Evolutionary conservation across 1,284 basidiomycete genomes (phyloP).

Genomic region (Cutaneotrichosporon sp.): DNA sequence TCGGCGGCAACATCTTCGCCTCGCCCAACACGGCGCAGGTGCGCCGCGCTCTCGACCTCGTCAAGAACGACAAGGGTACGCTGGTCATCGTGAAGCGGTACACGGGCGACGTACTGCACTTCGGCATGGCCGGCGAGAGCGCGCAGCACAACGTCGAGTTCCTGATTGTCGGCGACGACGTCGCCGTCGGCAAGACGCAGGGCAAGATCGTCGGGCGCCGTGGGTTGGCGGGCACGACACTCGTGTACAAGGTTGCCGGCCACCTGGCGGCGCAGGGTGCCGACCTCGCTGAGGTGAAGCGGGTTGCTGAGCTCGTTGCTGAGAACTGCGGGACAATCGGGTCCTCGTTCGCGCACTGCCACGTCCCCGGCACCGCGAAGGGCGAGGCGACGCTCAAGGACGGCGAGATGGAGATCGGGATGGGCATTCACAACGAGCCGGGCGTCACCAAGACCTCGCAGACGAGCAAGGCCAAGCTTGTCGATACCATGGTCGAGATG

Average conservation of each 20-base stretch:
- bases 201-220: slow-evolving; percentile 53
- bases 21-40: slow-evolving; percentile 85
- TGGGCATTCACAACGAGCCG: slow-evolving; percentile 86
- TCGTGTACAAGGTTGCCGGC: slow-evolving; percentile 91
- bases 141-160: slow-evolving; percentile 72
- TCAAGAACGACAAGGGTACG: slow-evolving; percentile 74
- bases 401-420: slow-evolving; percentile 79
- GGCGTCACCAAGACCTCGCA: slow-evolving; percentile 68
- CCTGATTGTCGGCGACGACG: slow-evolving; percentile 87
- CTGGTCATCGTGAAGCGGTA: slow-evolving; percentile 81
- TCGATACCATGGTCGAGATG: slow-evolving; percentile 69
- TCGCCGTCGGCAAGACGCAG: slow-evolving; percentile 70
- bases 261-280: slow-evolving; percentile 74
- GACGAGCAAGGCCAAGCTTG: slow-evolving; percentile 67
- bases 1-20: slow-evolving; percentile 84
- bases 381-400: slow-evolving; percentile 12
- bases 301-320: slow-evolving; percentile 68
- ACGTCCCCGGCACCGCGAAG: slow-evolving; percentile 49
- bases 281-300: slow-evolving; percentile 71
- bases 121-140: slow-evolving; percentile 87
- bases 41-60: slow-evolving; percentile 71
- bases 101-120: slow-evolving; percentile 88
- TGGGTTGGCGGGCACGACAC: slow-evolving; percentile 82
- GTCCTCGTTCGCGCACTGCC: slow-evolving; percentile 87
- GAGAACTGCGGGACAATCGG: slow-evolving; percentile 74